Evolutionary conservation across 441 rosid genomes (phyloP).

Genomic region (Pelargonium citronellum): DNA sequence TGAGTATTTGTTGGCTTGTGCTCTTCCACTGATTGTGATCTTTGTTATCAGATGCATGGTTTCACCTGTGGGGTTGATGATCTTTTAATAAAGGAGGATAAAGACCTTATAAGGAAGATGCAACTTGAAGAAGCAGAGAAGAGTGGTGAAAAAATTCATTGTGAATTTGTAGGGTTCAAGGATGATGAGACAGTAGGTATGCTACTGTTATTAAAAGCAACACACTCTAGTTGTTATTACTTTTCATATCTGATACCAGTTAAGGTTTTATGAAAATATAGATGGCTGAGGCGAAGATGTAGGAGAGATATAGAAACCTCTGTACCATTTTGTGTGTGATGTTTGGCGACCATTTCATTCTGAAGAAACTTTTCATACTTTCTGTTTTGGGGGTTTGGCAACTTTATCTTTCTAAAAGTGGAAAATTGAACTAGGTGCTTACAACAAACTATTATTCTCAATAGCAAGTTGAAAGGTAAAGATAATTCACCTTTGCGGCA

Average conservation of each 20-base stretch:
- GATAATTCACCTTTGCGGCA: not conserved
- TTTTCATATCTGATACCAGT: not conserved
- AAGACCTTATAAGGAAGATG: constrained; percentile 61
- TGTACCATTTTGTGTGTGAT: not conserved
- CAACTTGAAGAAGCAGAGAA: constrained; percentile 70
- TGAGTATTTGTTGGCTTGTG: constrained; percentile 19
- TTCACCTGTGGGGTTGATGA: constrained; percentile 99
- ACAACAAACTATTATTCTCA: not conserved
- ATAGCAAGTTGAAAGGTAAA: not conserved
- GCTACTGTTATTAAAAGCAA: not conserved
- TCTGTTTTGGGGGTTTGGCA: not conserved
- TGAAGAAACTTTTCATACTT: not conserved
- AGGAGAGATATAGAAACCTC: not conserved
- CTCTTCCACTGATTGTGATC: constrained; percentile 21
- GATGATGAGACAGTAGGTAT: constrained; percentile 45
- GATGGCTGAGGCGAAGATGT: not conserved
- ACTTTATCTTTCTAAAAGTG: not conserved
- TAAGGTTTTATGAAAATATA: not conserved
- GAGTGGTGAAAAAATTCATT: constrained; percentile 70
- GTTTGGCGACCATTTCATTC: not conserved
- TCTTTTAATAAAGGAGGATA: constrained; percentile 63
- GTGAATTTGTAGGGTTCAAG: constrained; percentile 59
- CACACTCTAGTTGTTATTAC: not conserved
- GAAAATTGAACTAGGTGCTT: not conserved
- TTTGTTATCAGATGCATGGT: constrained; percentile 78